phyloP scores from a whole-genome alignment of 2,329 filamentous ascomycete species.

The Fonsecaea monophora region DNA sequence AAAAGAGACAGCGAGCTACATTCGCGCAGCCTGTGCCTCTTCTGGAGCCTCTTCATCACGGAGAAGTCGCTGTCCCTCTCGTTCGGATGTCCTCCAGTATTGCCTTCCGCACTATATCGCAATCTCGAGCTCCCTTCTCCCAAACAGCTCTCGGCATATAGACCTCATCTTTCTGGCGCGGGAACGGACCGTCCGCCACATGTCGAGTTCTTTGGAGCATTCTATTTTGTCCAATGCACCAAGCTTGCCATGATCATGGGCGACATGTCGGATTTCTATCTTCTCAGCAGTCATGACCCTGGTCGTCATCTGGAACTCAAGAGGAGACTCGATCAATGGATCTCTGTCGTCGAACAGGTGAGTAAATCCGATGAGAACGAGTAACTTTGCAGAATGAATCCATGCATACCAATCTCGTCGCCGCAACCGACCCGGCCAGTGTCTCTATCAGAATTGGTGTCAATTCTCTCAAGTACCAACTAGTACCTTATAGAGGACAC shows the following conservation, averaged over 20 bases:
- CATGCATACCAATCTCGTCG: constrained; percentile 1
- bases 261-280: constrained; percentile 13
- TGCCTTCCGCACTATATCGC: constrained; percentile 2
- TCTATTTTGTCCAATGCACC: constrained; percentile 20
- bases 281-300: neutral
- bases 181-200: neutral
- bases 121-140: constrained; percentile 14
- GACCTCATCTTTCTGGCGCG: constrained; percentile 4
- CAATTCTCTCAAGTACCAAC: neutral
- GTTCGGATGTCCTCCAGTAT: constrained; percentile 12
- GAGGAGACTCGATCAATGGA: constrained; percentile 16
- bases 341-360: constrained; percentile 14
- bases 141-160: constrained; percentile 13
- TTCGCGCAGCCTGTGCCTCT: constrained; percentile 13
- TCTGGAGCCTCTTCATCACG: constrained; percentile 20
- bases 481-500: no score
- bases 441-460: constrained; percentile 12
- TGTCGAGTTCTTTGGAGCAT: constrained; percentile 18
- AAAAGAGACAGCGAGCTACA: constrained; percentile 1
- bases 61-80: constrained; percentile 16
- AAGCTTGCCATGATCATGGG: constrained; percentile 21
- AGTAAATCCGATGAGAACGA: neutral
- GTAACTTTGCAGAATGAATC: constrained; percentile 8
- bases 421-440: neutral
- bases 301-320: neutral